Percentiles rank a stretch among this genome's conserved stretches.
These are phyloP conservation scores for Silene noctiflora DNA, from an alignment of 179 eudicot species.

Conservation along the genomic window DNA sequence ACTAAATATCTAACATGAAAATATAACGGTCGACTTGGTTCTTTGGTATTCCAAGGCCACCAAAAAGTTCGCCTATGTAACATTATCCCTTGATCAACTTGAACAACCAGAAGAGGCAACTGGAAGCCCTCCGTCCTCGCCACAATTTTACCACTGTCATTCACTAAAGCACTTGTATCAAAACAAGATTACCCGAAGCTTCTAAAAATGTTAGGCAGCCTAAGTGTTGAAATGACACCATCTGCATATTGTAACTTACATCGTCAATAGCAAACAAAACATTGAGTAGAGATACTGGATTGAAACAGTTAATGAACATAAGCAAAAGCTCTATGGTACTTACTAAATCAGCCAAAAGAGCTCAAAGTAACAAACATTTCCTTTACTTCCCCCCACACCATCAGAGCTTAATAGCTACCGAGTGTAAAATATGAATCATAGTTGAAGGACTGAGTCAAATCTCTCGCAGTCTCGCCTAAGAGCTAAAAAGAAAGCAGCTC, in stretches of 20 bases:
- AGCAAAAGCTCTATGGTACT: constrained; percentile 31
- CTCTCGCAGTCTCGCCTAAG: not conserved
- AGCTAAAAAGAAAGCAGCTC: constrained; percentile 72
- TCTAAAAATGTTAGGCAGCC: constrained; percentile 63
- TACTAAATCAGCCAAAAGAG: constrained; percentile 86
- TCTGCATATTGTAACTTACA: constrained; percentile 38
- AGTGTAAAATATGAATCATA: not conserved
- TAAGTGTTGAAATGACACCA: constrained; percentile 57
- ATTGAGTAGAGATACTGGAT: constrained; percentile 14
- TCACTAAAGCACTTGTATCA: not conserved
- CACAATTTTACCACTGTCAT: not conserved
- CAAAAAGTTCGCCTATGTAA: not conserved
- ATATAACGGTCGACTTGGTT: not conserved
- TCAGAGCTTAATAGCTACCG: constrained; percentile 4
- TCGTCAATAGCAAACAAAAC: not conserved
- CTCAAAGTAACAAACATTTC: constrained; percentile 52
- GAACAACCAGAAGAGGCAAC: not conserved
- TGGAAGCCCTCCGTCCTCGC: not conserved
- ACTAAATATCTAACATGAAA: not conserved
- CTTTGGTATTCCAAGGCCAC: not conserved
- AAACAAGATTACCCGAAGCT: constrained; percentile 53
- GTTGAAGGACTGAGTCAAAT: not conserved
- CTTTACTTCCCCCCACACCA: not conserved
- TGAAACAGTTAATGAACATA: not conserved
- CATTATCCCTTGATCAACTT: not conserved